Conservation (phyloP, 73 alveolate genomes). For the Uronychia binucleata region DNA sequence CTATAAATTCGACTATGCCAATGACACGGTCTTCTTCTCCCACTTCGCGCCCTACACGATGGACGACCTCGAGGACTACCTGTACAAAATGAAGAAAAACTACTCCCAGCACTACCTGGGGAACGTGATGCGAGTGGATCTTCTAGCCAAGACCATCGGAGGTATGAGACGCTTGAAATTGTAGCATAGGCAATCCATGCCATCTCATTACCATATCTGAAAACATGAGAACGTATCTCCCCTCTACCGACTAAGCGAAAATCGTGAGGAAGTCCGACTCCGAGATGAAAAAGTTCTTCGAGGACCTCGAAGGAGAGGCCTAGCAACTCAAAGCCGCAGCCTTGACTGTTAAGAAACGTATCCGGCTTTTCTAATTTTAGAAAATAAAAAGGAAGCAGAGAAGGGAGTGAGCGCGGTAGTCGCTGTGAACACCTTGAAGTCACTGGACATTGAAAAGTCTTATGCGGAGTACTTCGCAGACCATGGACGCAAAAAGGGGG, state of each 20-base stretch:
- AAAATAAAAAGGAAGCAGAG: not conserved
- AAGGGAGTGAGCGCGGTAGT: not conserved
- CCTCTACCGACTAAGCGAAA: conserved; percentile 32
- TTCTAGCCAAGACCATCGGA: conserved; percentile 41
- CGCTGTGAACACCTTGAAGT: conserved; percentile 13
- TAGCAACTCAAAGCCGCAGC: conserved; percentile 7
- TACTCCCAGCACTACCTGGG: not conserved
- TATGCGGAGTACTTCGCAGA: conserved; percentile 31
- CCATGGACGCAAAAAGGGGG: conserved; percentile 79
- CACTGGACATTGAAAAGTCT: not conserved
- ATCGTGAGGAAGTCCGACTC: not conserved
- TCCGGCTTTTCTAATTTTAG: not conserved
- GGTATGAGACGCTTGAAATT: not conserved
- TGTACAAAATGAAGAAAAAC: conserved; percentile 16
- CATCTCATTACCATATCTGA: conserved; percentile 48
- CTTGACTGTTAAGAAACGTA: not conserved
- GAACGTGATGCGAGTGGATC: conserved; percentile 38
- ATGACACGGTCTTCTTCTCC: conserved; percentile 85
- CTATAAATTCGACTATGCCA: conserved; percentile 77
- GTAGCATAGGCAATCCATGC: conserved; percentile 19
- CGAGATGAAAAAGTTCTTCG: conserved; percentile 23
- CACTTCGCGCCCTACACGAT: conserved; percentile 85
- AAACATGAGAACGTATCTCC: conserved; percentile 42
- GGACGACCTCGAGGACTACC: conserved; percentile 58
- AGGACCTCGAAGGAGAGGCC: conserved; percentile 4